Conservation (phyloP, 2,329 filamentous ascomycete genomes). For the Dactylellina cionopaga region DNA sequence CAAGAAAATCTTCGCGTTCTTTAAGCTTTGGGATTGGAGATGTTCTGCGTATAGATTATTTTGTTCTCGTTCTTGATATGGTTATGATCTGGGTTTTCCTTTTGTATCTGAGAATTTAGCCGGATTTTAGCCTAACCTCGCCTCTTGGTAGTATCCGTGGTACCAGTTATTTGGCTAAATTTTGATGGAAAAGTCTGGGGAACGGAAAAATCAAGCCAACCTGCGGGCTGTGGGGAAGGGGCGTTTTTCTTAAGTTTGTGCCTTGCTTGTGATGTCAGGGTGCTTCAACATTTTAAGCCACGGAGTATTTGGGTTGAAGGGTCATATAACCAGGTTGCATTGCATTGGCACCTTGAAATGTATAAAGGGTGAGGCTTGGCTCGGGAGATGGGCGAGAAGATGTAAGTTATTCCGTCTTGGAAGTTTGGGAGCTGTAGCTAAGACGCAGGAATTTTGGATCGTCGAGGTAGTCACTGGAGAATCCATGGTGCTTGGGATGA, state of each 20-base stretch:
- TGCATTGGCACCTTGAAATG: background rate
- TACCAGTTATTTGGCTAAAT: conserved; percentile 36
- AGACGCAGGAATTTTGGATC: background rate
- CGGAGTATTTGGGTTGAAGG: conserved; percentile 33
- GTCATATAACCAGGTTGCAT: background rate
- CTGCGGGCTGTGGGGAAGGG: background rate
- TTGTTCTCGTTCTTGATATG: background rate
- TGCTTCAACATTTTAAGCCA: conserved; percentile 27
- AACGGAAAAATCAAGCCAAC: conserved; percentile 31
- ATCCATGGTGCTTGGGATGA: background rate
- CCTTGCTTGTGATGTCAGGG: conserved; percentile 12
- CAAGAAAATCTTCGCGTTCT: background rate
- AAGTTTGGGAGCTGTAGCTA: background rate
- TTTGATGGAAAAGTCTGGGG: conserved; percentile 10
- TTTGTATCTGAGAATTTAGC: conserved; percentile 23
- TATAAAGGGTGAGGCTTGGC: conserved; percentile 34
- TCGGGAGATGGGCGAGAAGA: conserved; percentile 5
- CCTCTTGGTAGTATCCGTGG: conserved; percentile 29
- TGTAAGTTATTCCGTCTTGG: conserved; percentile 40
- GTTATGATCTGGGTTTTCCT: background rate
- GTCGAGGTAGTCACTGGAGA: background rate
- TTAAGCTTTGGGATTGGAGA: background rate
- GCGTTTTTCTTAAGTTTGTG: background rate
- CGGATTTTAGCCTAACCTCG: conserved; percentile 41
- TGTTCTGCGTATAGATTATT: background rate